Evolutionary conservation across 2,329 filamentous ascomycete genomes (phyloP).

Genomic region (Claviceps maximensis): DNA sequence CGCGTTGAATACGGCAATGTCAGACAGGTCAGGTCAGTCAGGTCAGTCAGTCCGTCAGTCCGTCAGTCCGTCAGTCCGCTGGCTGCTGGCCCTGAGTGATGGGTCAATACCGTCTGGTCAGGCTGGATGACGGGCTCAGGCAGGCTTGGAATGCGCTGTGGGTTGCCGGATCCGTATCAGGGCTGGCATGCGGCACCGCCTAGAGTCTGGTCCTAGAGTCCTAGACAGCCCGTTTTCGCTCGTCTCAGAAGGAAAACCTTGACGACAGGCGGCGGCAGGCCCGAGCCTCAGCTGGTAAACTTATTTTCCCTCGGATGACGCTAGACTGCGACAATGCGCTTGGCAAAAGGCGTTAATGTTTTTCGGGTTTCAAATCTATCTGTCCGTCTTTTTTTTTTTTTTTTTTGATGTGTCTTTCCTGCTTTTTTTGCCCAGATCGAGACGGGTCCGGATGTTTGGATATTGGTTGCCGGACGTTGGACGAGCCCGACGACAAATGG

Average conservation of each 20-base stretch:
- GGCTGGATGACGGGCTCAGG: not conserved
- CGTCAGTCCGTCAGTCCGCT: too few relatives aligned
- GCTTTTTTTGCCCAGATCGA: not conserved
- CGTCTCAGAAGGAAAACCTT: not conserved
- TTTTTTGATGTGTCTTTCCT: not conserved
- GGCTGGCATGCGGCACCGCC: slow-evolving; percentile 6
- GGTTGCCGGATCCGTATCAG: slow-evolving; percentile 5
- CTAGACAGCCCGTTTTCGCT: slow-evolving; percentile 4
- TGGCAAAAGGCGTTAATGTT: not conserved
- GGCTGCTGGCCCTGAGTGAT: not conserved
- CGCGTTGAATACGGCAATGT: slow-evolving; percentile 3
- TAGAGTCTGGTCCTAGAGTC: too few relatives aligned
- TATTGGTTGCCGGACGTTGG: not conserved
- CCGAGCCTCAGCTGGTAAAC: not conserved
- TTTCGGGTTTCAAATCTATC: not conserved
- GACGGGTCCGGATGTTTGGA: too few relatives aligned
- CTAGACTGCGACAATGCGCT: not conserved
- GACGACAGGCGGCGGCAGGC: not conserved
- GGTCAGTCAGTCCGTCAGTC: too few relatives aligned
- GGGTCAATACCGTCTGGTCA: too few relatives aligned
- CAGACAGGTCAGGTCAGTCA: not conserved
- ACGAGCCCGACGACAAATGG: not conserved
- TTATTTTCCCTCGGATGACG: not conserved
- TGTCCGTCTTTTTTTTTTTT: not conserved
- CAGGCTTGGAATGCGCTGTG: slow-evolving; percentile 3